phyloP scores from a whole-genome alignment of 2,329 filamentous ascomycete genomes.

The Tolypocladium tropicale region DNA sequence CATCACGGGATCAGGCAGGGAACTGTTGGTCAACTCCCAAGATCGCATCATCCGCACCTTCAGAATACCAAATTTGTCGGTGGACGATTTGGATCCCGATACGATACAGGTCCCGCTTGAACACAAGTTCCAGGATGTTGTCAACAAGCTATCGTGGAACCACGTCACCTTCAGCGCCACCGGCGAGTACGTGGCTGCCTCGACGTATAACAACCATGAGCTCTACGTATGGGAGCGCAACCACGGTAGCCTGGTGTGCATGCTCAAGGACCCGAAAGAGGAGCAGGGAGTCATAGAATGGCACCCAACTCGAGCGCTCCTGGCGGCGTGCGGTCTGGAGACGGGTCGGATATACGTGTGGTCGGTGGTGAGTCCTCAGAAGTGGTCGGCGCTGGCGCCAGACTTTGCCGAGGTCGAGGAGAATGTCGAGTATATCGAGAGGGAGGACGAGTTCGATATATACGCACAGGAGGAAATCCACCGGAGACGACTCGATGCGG shows the following conservation, averaged over 20 bases:
- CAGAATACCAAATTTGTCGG: slow-evolving; percentile 68
- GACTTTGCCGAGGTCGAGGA: slow-evolving; percentile 98
- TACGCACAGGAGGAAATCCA: slow-evolving; percentile 92
- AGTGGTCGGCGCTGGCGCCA: slow-evolving; percentile 92
- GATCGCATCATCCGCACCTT: slow-evolving; percentile 94
- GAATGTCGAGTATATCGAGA: slow-evolving; percentile 92
- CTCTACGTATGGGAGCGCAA: slow-evolving; percentile 97
- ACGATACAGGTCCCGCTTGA: slow-evolving; percentile 85
- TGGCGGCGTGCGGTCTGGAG: slow-evolving; percentile 87
- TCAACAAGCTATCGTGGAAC: slow-evolving; percentile 93
- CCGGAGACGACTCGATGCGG: slow-evolving; percentile 77
- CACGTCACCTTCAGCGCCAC: slow-evolving; percentile 91
- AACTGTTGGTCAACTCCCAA: slow-evolving; percentile 84
- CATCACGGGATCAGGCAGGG: slow-evolving; percentile 69
- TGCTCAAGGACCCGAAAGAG: slow-evolving; percentile 92
- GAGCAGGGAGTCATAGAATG: slow-evolving; percentile 95
- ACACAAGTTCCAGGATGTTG: slow-evolving; percentile 97
- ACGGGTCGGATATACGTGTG: slow-evolving; percentile 91
- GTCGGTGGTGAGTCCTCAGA: slow-evolving; percentile 89
- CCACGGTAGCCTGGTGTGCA: slow-evolving; percentile 89
- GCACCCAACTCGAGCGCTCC: slow-evolving; percentile 80
- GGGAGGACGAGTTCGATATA: slow-evolving; percentile 96
- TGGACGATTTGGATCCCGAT: slow-evolving; percentile 63
- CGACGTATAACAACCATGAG: slow-evolving; percentile 96
- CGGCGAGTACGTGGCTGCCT: slow-evolving; percentile 91